These are phyloP conservation scores for Nicotiana benthamiana DNA, from an alignment of 257 asterid genomes.

Conservation along the genomic window DNA sequence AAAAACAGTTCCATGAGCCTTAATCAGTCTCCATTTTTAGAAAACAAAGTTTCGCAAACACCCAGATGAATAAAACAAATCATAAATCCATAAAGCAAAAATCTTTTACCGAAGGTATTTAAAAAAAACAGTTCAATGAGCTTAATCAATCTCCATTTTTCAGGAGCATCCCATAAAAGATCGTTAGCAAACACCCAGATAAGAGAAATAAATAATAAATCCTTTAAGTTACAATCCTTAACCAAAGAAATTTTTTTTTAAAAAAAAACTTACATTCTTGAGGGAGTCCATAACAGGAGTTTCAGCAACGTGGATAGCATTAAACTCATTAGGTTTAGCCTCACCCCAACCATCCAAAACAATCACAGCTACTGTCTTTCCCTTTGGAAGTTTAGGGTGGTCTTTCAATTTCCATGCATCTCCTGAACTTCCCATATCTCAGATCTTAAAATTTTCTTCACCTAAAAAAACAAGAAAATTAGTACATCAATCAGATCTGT, in stretches of 20 bases:
- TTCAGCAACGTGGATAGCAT: constrained; percentile 86
- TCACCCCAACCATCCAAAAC: constrained; percentile 99
- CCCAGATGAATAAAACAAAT: no score
- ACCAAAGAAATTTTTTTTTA: not conserved
- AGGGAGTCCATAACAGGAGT: constrained; percentile 98
- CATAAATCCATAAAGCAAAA: not conserved
- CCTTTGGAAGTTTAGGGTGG: constrained; percentile 84
- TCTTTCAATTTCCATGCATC: constrained; percentile 82
- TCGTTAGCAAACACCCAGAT: not conserved
- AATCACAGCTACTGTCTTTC: constrained; percentile 66
- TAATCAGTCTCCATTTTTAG: no score
- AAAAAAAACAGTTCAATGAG: no score
- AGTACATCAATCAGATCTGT: not conserved
- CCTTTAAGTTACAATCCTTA: not conserved
- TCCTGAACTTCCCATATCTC: constrained; percentile 67
- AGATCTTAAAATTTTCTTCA: constrained; percentile 10
- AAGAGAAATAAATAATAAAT: not conserved
- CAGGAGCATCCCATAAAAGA: no score
- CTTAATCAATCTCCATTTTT: no score
- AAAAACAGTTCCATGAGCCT: no score
- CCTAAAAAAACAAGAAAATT: not conserved
- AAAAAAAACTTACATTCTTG: constrained; percentile 38
- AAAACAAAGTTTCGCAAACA: no score
- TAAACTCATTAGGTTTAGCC: constrained; percentile 68
- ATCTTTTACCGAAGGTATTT: not conserved